Base-by-base conservation (phyloP, 78 protist genomes). In the Dictyostelium purpureum region DNA sequence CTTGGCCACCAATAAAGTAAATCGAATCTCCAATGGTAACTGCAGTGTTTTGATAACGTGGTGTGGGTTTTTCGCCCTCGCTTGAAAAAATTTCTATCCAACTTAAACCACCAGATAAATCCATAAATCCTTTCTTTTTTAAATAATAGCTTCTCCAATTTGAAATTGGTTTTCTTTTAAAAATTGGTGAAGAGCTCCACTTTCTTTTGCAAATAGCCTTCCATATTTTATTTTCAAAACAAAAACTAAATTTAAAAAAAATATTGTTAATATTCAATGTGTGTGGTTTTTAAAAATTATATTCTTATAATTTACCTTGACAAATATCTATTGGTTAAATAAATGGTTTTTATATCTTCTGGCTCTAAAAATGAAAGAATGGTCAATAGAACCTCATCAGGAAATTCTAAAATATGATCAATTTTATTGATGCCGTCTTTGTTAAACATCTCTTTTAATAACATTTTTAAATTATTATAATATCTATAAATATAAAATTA, bases 1-100 rank as follows among this genome's bases (percentile, higher is more conserved):
- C 82, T 66, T 90, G 94, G 6, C 94, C 94, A 40, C 94, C 94
- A 42, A 90, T 69, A 57, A 66, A 90, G 43, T 81, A 79, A 67
- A 90, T 90, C 7, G 42, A 54, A 14, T 47, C 42, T 21, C 82
- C 89, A 42, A 81, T 31, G 4, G 75, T 49, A 0, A 80, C 18
- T 19, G 89, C 61, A 4, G 94, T 67, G 73, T 77, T 75, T 79
- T 79, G 90, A 79, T 79, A 90, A n/a, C 94, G 74, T 37, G 94
- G 70, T 9, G 88, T 24, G 12, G 94, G 94, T 16, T 35, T 69
- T 4, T 70, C 33, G 2, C 94, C 94, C 7, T 42, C 11, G 7
- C 38, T 38, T 12, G 80, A 43, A 4, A 33, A 56, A 12, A 85
- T 85, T 47, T 85, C 82, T 16, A 61, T 73, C 92, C 92, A 85